Evolutionary conservation across 2,329 filamentous ascomycete species (phyloP), one percentile per base, ranked within the genome.

Genomic region (Esteya vermicola): DNA sequence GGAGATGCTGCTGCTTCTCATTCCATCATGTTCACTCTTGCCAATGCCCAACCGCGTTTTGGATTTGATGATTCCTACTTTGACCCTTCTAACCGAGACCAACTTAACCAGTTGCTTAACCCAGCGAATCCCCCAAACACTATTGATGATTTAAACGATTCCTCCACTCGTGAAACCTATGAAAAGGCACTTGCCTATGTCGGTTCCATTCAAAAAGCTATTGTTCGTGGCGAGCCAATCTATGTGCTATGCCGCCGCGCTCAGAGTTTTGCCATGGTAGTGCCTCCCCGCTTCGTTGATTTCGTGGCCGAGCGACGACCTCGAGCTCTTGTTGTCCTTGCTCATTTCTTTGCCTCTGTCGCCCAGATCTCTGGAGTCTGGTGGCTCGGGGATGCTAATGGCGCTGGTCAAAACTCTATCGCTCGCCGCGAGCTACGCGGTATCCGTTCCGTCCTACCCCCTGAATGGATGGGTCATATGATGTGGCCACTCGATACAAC

Each of bases 161-260:
- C 44, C 13, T 12, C 34, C 23, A 52, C 50, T 14, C 45, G 48
- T 9, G 48, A 48, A 2, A 49, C 51, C 13, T 54, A 54, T 44
- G 51, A 54, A 36, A 50, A 51, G 38, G 47, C 51, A 6, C 45
- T 54, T 9, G 49, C 46, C 39, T 53, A 51, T 23, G 44, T 53
- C 5, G 52, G 52, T 21, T 52, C 48, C 18, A 41, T 54, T 12
- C 50, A 54, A 28, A 39, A 43, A 4, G 43, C 47, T 30, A 48
- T 52, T 21, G 45, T 48, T 38, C 48, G 48, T 26, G 52, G 53
- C 23, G 55, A 58, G 47, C 53, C 55, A 4, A 45, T 51, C 18
- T 53, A 57, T 28, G 50, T 52, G 1, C 26, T 57, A 20, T 45
- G 50, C 35, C 43, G 52, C 4, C 45, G 51, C 4, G 37, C 53